These are phyloP conservation scores for Cystobasidiaceae sp. DNA, from an alignment of 1,284 basidiomycete genomes.

Conservation along the genomic window DNA sequence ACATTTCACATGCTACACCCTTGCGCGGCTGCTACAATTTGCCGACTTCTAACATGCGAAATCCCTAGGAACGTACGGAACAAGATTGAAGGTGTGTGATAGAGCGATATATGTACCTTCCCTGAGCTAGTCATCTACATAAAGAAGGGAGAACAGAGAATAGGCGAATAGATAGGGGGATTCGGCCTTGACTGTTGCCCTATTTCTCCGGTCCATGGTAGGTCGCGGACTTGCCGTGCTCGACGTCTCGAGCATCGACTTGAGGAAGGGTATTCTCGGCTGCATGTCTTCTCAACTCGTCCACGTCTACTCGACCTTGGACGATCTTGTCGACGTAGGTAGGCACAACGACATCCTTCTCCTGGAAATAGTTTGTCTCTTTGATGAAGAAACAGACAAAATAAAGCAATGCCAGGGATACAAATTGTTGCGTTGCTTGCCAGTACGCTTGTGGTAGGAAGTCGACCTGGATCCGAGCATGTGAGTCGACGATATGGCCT, in stretches of 20 bases:
- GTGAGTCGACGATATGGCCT: background rate
- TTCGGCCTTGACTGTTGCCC: too few species aligned
- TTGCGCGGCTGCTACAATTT: too few species aligned
- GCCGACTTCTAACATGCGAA: too few species aligned
- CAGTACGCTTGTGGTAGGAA: conserved; percentile 13
- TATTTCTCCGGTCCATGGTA: too few species aligned
- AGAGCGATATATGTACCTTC: too few species aligned
- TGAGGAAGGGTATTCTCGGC: background rate
- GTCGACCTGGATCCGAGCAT: background rate
- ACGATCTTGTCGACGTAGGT: conserved; percentile 21
- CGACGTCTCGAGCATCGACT: background rate
- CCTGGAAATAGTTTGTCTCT: conserved; percentile 24
- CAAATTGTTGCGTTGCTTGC: conserved; percentile 3
- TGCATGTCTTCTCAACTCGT: conserved; percentile 1
- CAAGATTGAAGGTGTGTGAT: too few species aligned
- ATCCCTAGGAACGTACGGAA: too few species aligned
- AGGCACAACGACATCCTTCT: conserved; percentile 21
- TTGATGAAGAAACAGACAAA: conserved; percentile 24
- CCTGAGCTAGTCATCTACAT: too few species aligned
- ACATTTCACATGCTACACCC: too few species aligned
- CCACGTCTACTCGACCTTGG: conserved; percentile 3
- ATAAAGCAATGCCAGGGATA: conserved; percentile 9
- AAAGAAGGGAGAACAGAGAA: too few species aligned
- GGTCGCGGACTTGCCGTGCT: background rate
- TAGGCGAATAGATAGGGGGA: too few species aligned